Conservation (phyloP, 176 grass and related monocot genomes). For the Phyllostachys edulis region DNA sequence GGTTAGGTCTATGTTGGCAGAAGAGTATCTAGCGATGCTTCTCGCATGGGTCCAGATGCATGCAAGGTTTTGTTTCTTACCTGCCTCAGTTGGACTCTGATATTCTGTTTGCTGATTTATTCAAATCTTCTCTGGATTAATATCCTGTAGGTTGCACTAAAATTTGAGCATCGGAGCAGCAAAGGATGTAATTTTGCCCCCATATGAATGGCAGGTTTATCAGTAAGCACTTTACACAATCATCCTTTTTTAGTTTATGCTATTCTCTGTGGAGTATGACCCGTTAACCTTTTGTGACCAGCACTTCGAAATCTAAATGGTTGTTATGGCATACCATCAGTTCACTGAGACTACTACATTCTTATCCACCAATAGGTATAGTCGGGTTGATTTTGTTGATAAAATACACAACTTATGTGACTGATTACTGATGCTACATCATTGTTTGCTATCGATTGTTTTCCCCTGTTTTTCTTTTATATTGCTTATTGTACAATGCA, state of each 20-base stretch:
- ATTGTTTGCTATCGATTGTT: no score
- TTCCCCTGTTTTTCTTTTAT: no score
- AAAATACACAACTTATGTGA: no score
- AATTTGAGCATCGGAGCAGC: conserved; percentile 83
- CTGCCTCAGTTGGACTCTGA: conserved; percentile 19
- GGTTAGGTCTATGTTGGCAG: no score
- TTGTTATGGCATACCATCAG: conserved; percentile 80
- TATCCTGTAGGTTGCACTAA: conserved; percentile 69
- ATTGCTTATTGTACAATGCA: no score
- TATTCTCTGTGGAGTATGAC: conserved; percentile 26
- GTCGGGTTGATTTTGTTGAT: no score
- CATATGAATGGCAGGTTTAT: conserved; percentile 93
- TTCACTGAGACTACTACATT: conserved; percentile 85
- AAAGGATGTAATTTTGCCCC: conserved; percentile 75
- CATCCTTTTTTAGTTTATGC: background rate
- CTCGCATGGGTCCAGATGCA: no score
- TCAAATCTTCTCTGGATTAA: conserved; percentile 12
- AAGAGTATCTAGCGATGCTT: no score
- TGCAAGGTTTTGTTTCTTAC: conserved; percentile 54
- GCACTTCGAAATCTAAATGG: conserved; percentile 52
- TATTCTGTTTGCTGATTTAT: background rate
- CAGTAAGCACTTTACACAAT: conserved; percentile 41
- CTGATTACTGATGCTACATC: no score
- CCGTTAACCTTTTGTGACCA: conserved; percentile 37
- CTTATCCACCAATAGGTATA: background rate